Percentiles rank a stretch among this genome's conserved stretches.
These are phyloP conservation scores for Pneumocystis carinii DNA, from an alignment of 1,139 yeast genomes.

Conservation along the genomic window DNA sequence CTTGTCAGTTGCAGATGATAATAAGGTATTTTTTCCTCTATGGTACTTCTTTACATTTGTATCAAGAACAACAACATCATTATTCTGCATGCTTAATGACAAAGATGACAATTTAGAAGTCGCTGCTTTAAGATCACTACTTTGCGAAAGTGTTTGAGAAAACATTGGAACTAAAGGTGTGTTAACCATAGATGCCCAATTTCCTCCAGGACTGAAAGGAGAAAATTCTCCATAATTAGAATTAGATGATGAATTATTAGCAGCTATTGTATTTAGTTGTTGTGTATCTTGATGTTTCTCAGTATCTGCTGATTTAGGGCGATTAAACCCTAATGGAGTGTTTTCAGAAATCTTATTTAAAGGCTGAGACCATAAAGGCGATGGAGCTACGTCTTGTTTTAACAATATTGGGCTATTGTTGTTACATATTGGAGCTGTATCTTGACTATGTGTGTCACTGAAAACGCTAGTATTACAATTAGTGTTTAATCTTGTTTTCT, in stretches of 20 bases:
- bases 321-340: conserved; percentile 1
- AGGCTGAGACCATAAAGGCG: not conserved
- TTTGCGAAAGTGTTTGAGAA: conserved; percentile 3
- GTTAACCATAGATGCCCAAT: conserved; percentile 17
- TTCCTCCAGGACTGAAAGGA: conserved; percentile 12
- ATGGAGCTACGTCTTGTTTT: not conserved
- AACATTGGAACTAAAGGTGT: conserved; percentile 13
- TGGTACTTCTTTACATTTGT: conserved; percentile 21
- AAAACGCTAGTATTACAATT: not conserved
- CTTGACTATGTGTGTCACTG: not conserved
- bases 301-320: conserved; percentile 5
- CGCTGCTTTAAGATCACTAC: conserved; percentile 17
- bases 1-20: conserved; percentile 8
- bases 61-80: conserved; percentile 16
- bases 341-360: not conserved
- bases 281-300: conserved; percentile 1
- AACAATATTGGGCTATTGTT: conserved; percentile 3
- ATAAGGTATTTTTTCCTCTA: conserved; percentile 16
- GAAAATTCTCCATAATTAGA: conserved; percentile 5
- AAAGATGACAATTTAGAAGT: conserved; percentile 29
- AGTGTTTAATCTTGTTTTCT: conserved; percentile 6
- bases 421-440: not conserved
- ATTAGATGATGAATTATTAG: not conserved
- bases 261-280: conserved; percentile 3
- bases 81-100: conserved; percentile 18